Evolutionary conservation across 225 moss, liverwort and hornwort species (phyloP), one percentile per base, ranked within the genome.

Genomic region (Physcomitrellopsis africana): DNA sequence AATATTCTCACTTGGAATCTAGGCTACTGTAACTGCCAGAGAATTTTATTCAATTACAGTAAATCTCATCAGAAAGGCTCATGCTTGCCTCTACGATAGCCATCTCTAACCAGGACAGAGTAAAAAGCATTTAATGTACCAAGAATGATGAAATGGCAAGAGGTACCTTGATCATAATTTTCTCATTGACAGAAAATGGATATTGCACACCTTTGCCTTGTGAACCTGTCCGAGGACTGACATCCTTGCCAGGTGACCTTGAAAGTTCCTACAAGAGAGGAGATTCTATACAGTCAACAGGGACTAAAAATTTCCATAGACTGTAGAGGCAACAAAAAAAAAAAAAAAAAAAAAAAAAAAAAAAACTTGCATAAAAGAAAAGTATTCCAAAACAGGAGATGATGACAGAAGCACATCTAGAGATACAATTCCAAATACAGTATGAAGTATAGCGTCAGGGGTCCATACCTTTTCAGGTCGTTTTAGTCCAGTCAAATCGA

Each of bases 121-220:
- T n/a, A 59, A 54, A 5, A 27, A 60, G 79, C 17, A 63, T 44
- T 55, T 18, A 19, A 51, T 9, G 3, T 63, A 63, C 54, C 53
- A 19, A 13, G 20, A 66, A 23, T 45, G 44, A 24, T 53, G 59
- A 54, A 54, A 68, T 46, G 44, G 17, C 58, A 75, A 60, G 60
- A 60, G 48, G 45, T 57, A 97, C 97, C 97, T 97, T 97, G 56
- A 97, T 97, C 90, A 90, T 87, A 24, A 97, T 94, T 80, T 90
- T 92, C 82, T 97, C 94, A 84, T 94, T 90, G 17, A 97, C 94
- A 71, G 91, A 82, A 70, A 94, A 97, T 47, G 97, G 97, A 82
- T 85, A 97, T 74, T 94, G 97, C 63, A 97, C 97, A 68, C 97
- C 97, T 80, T 94, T 96, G 20, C 88, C 91, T 71, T 86, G 88